Evolutionary conservation across 225 moss, liverwort and hornwort genomes (phyloP), one percentile per base, ranked within the genome.

Genomic region (Pseudoscleropodium purum): DNA sequence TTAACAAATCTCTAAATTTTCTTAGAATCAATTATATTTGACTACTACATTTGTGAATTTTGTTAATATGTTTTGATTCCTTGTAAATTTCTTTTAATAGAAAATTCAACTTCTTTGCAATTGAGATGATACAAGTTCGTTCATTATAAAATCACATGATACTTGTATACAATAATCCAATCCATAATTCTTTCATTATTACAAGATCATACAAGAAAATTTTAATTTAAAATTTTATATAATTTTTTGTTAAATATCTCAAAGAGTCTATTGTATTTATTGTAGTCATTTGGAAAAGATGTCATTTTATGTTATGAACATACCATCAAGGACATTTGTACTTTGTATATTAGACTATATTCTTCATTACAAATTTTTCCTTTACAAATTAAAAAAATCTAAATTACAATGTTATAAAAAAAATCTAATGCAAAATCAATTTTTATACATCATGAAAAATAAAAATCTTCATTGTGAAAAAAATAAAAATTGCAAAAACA

Each of bases 91-190:
- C 1, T 77, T 36, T 36, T 36, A 24, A 24, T 34, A 52, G 0
- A 0, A 77, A 13, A 8, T 0, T 36, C 6, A 13, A 77, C 3
- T 14, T 52, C 14, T 77, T 77, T 36, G 5, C 9, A 23, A 34
- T 13, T 23, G 4, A 36, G 1, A 77, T 0, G 7, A 20, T 2
- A 13, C 7, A 33, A 0, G 3, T 34, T 52, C 1, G 0, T 7
- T 47, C 2, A 13, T 21, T 31, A 12, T 8, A 34, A 34, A 76
- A 75, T 31, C 3, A 51, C 5, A 51, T 13, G 5, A 76, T 20
- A 34, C 1, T 21, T 76, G 21, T 5, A 21, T 21, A 34, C 5
- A 76, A 7, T 51, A 33, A 20, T 75, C 18, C 10, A 75, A 75
- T 47, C 47, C 2, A 30, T 17, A 30, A 45, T 18, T 75, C 4